These are phyloP conservation scores for Thielaviopsis ethacetica DNA, from an alignment of 2,329 filamentous ascomycete species.

Conservation along the genomic window DNA sequence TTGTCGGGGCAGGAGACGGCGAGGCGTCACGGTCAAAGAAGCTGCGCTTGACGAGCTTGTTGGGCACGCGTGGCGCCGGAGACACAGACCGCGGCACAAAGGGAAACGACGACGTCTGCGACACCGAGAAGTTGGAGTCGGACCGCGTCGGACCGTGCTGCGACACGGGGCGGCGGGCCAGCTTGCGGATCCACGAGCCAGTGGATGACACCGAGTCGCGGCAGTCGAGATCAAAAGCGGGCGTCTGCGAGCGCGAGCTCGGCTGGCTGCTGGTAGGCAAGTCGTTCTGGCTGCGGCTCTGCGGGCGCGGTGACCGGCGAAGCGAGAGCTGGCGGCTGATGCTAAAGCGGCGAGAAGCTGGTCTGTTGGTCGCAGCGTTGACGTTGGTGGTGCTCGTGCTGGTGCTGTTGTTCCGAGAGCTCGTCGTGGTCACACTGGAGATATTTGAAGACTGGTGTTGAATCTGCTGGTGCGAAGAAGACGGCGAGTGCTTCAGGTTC, in stretches of 20 bases:
- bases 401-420: slow-evolving; percentile 7
- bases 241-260: slow-evolving; percentile 9
- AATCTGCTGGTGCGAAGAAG: slow-evolving; percentile 4
- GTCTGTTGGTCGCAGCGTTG: slow-evolving; percentile 6
- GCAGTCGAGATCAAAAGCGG: slow-evolving; percentile 24
- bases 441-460: slow-evolving; percentile 13
- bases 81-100: slow-evolving; percentile 13
- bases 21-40: slow-evolving; percentile 21
- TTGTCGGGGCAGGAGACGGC: not conserved
- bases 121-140: slow-evolving; percentile 20
- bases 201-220: slow-evolving; percentile 41
- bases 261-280: slow-evolving; percentile 17
- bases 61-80: slow-evolving; percentile 27
- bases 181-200: slow-evolving; percentile 55
- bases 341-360: slow-evolving; percentile 16
- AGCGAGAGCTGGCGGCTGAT: slow-evolving; percentile 10
- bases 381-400: slow-evolving; percentile 6
- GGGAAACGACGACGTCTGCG: slow-evolving; percentile 36
- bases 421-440: slow-evolving; percentile 12
- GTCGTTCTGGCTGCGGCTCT: slow-evolving; percentile 9
- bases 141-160: slow-evolving; percentile 49
- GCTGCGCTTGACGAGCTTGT: slow-evolving; percentile 66
- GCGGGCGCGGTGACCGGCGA: slow-evolving; percentile 4
- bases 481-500: slow-evolving; percentile 8
- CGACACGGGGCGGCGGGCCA: slow-evolving; percentile 49